Conservation (phyloP, 164 flowering plant species). For the Sextonia rubra region DNA sequence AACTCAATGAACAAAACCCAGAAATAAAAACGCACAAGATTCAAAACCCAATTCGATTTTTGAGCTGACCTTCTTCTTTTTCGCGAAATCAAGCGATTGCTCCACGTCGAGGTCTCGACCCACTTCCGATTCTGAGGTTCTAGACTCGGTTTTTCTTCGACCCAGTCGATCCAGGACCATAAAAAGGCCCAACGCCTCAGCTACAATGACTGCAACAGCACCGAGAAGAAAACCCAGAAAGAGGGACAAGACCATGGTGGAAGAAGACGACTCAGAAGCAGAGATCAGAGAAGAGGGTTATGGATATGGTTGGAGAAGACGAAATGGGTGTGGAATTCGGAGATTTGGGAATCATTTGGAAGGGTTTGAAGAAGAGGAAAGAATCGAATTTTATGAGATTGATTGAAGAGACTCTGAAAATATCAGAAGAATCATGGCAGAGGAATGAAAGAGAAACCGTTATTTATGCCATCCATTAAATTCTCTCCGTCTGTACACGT, state of each 20-base stretch:
- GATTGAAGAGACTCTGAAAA: no score
- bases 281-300: not conserved
- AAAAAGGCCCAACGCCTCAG: constrained; percentile 4
- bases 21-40: not conserved
- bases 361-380: not conserved
- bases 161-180: constrained; percentile 9
- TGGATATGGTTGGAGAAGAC: not conserved
- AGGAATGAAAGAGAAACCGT: no score
- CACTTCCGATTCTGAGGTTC: not conserved
- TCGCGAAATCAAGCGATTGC: constrained; percentile 4
- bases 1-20: not conserved
- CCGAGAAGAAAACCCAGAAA: constrained; percentile 9
- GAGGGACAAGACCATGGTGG: constrained; percentile 5
- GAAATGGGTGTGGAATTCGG: not conserved
- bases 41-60: not conserved
- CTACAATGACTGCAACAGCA: constrained; percentile 1
- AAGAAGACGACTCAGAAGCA: not conserved
- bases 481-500: no score
- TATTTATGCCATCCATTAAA: no score
- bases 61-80: constrained; percentile 9
- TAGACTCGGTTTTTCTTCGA: not conserved
- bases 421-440: no score
- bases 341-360: not conserved
- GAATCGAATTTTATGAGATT: not conserved
- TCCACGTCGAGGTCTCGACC: constrained; percentile 9